phyloP scores from a whole-genome alignment of 163 green algal genomes.

The Smithsoniella earleae region DNA sequence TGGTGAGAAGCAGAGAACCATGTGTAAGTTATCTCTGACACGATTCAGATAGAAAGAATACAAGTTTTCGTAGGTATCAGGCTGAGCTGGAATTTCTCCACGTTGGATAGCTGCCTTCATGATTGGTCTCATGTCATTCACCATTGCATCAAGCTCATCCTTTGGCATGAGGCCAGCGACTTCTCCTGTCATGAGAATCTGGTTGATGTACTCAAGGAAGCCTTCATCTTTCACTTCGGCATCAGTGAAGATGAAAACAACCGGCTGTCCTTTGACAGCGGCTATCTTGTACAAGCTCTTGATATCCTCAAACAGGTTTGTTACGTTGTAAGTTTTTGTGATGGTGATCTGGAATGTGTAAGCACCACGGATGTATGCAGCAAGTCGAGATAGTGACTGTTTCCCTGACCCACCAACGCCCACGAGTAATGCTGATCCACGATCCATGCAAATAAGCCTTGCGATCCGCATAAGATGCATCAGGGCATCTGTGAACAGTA shows the following conservation, averaged over 20 bases:
- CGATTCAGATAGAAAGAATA: slow-evolving; percentile 84
- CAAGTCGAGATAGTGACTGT: slow-evolving; percentile 73
- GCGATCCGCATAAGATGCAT: slow-evolving; percentile 79
- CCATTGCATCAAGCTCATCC: slow-evolving; percentile 87
- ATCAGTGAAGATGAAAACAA: slow-evolving; percentile 90
- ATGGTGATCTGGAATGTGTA: slow-evolving; percentile 71
- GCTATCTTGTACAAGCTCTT: slow-evolving; percentile 86
- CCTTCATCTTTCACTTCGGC: slow-evolving; percentile 86
- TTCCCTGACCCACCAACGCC: slow-evolving; percentile 87
- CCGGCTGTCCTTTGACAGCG: slow-evolving; percentile 76
- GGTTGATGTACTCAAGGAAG: slow-evolving; percentile 96
- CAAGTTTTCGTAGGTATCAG: slow-evolving; percentile 86
- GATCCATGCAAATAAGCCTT: slow-evolving; percentile 73
- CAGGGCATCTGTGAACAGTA: slow-evolving; percentile 88
- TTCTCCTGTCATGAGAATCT: slow-evolving; percentile 83
- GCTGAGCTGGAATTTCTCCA: slow-evolving; percentile 43
- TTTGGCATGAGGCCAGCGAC: slow-evolving; percentile 83
- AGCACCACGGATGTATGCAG: slow-evolving; percentile 71
- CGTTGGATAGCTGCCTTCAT: slow-evolving; percentile 56
- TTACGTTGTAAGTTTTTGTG: slow-evolving; percentile 72
- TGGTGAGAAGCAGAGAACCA: slow-evolving; percentile 87
- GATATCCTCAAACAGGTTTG: slow-evolving; percentile 88
- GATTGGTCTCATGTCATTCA: slow-evolving; percentile 78
- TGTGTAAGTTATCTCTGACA: slow-evolving; percentile 82
- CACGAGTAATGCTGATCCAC: slow-evolving; percentile 78